Percentiles rank a stretch among this genome's conserved stretches.
Evolutionary conservation across 2,329 filamentous ascomycete species (phyloP).

Genomic region (Colletotrichum tropicicola): DNA sequence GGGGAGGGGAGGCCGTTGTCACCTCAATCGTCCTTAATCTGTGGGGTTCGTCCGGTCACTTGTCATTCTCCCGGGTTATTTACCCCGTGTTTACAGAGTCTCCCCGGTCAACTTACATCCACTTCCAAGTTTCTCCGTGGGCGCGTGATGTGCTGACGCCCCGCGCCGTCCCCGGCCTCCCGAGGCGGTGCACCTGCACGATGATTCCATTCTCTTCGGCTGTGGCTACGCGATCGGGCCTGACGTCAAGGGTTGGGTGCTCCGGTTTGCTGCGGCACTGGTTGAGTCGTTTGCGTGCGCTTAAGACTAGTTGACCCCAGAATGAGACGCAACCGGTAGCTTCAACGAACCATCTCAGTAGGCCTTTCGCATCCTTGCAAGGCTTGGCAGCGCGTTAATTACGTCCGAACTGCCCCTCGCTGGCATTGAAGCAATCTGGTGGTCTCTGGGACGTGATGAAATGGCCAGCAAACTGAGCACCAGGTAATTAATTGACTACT

Average conservation of each 20-base stretch:
- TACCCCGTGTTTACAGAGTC: not conserved
- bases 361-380: no score
- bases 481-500: no score
- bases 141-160: not conserved
- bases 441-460: no score
- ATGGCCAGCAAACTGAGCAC: no score
- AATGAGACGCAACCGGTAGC: no score
- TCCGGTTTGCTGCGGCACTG: not conserved
- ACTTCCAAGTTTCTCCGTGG: slow-evolving; percentile 11
- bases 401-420: no score
- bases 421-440: no score
- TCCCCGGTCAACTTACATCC: not conserved
- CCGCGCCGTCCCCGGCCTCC: not conserved
- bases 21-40: slow-evolving; percentile 15
- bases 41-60: slow-evolving; percentile 20
- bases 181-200: not conserved
- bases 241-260: not conserved
- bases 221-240: not conserved
- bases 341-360: no score
- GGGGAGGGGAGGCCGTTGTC: not conserved
- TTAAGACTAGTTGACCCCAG: no score
- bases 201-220: not conserved
- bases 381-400: no score
- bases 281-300: no score
- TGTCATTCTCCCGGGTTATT: not conserved